Evolutionary conservation across 2,329 filamentous ascomycete genomes (phyloP).

Genomic region (Arthroderma sp.): DNA sequence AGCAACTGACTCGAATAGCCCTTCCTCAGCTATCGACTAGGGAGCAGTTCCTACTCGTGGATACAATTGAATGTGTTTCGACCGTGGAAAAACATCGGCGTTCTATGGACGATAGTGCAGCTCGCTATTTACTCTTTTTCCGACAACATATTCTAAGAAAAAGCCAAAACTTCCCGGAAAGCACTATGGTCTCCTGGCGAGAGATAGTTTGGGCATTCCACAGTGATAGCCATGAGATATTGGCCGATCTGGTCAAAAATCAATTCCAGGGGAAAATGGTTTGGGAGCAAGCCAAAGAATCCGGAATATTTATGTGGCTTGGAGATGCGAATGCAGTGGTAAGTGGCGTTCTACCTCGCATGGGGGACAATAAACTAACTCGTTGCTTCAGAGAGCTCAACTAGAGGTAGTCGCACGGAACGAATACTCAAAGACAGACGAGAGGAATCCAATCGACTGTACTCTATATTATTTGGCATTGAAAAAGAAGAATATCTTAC

Average conservation of each 20-base stretch:
- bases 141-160: conserved; percentile 63
- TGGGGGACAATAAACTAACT: conserved; percentile 6
- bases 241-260: conserved; percentile 66
- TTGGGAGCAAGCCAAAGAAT: conserved; percentile 76
- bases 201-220: conserved; percentile 35
- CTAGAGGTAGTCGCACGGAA: conserved; percentile 87
- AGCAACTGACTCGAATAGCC: conserved; percentile 60
- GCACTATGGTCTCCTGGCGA: conserved; percentile 46
- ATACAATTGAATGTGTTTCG: conserved; percentile 73
- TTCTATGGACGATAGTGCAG: conserved; percentile 81
- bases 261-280: conserved; percentile 68
- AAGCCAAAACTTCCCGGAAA: conserved; percentile 44
- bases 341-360: conserved; percentile 22
- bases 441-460: conserved; percentile 83
- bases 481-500: conserved; percentile 75
- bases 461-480: conserved; percentile 84
- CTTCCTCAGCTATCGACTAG: conserved; percentile 69
- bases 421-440: conserved; percentile 77
- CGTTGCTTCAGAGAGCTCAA: conserved; percentile 48
- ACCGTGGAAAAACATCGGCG: conserved; percentile 75
- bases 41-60: conserved; percentile 73
- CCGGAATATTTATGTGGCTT: conserved; percentile 92
- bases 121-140: conserved; percentile 78
- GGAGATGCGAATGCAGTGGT: conserved; percentile 64
- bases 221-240: conserved; percentile 62